These are phyloP conservation scores for Penicillium longicatenatum DNA, from an alignment of 495 filamentous ascomycete genomes.

Conservation along the genomic window DNA sequence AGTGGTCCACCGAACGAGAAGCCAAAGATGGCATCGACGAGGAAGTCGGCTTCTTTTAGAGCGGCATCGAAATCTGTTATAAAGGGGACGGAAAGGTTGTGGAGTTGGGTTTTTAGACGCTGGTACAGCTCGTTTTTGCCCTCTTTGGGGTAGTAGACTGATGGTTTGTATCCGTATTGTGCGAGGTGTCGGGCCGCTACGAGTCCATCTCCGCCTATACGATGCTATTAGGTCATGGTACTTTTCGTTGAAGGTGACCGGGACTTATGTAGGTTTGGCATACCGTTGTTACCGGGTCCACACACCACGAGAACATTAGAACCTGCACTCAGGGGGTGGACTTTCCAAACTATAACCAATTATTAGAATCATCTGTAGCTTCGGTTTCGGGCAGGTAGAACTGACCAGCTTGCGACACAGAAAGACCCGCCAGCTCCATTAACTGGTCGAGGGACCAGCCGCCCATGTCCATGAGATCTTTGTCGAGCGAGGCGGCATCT, in stretches of 20 bases:
- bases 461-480: constrained; percentile 90
- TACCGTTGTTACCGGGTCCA: constrained; percentile 94
- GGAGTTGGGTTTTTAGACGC: constrained; percentile 81
- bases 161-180: constrained; percentile 90
- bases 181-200: constrained; percentile 93
- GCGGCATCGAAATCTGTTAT: constrained; percentile 74
- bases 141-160: constrained; percentile 90
- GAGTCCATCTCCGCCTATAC: constrained; percentile 83
- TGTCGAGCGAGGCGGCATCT: constrained; percentile 84
- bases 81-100: constrained; percentile 81
- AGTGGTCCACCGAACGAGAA: constrained; percentile 94
- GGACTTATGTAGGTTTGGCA: constrained; percentile 12
- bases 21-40: constrained; percentile 94
- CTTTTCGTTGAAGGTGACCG: constrained; percentile 1
- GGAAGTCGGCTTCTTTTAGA: constrained; percentile 67
- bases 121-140: constrained; percentile 86
- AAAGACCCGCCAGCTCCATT: constrained; percentile 94
- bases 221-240: constrained; percentile 6
- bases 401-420: constrained; percentile 87
- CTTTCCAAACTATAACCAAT: constrained; percentile 26
- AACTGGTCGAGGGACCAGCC: constrained; percentile 95
- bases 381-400: neutral
- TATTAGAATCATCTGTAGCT: no score
- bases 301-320: constrained; percentile 82
- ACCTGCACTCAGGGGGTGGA: constrained; percentile 76